Base-by-base conservation (phyloP, 768 basidiomycete species). In the Steccherinum ochraceum region DNA sequence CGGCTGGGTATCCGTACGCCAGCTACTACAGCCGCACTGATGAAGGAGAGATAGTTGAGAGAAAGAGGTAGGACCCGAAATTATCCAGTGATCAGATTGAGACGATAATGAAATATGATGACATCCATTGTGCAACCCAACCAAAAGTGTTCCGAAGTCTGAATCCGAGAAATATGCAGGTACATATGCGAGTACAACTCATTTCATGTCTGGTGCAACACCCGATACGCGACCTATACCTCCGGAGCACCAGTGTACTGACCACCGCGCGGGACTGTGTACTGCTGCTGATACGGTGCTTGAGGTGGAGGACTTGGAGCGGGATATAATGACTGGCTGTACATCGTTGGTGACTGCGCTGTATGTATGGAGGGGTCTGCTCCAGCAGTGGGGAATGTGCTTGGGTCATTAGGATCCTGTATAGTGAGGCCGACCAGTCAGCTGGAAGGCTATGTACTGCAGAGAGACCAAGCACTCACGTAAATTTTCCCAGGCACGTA, bases 401-500 rank as follows among this genome's bases (percentile, higher is more conserved):
- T 24, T 16, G 53, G 55, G 48, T 51, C 48, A 43, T 52, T 40
- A 18, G 55, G 55, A 40, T 53, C 51, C 40, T 52, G 45, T 21
- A 47, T 40, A 19, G 41, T 23, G 50, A 47, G 18, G 3, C n/a
- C 23, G 18, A 18, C 18, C 16, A 23, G n/a, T 19, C 21, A 10
- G 41, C 5, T 10, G 11, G 7, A 7, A 43, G 7, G 21, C 5
- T 11, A 43, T 18, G 19, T 43, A 35, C 21, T 10, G 21, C 5
- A 19, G 18, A 7, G 19, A 18, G 41, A 10, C 5, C 11, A 18
- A 5, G 21, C 41, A 23, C 41, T 43, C 41, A 43, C 41, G 19
- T 43, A 43, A 19, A 43, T 43, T 18, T 19, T 43, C 21, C 41
- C 41, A 43, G 21, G 21, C 41, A 23, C n/a, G 16, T 43, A 23